Conservation (phyloP, 1,284 basidiomycete genomes). For the Wolfiporia cocos region DNA sequence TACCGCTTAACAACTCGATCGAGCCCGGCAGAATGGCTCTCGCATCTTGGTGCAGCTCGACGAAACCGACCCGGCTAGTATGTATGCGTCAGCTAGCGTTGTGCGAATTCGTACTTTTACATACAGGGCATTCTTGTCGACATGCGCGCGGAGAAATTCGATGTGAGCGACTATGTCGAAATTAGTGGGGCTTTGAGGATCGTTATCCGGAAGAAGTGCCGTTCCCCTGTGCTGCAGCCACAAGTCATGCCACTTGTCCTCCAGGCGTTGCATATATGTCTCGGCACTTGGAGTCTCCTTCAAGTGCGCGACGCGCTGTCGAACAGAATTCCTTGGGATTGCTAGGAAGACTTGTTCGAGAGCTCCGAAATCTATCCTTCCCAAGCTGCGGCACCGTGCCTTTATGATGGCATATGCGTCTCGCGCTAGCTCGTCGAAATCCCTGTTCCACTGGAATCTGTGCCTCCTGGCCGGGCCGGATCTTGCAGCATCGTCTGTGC, state of each 20-base stretch:
- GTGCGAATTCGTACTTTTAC: constrained; percentile 24
- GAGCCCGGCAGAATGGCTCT: constrained; percentile 37
- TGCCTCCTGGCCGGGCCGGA: constrained; percentile 28
- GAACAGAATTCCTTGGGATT: constrained; percentile 60
- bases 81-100: constrained; percentile 8
- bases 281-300: constrained; percentile 61
- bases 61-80: constrained; percentile 50
- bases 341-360: constrained; percentile 76
- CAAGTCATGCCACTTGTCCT: constrained; percentile 75
- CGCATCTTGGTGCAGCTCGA: constrained; percentile 34
- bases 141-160: constrained; percentile 69
- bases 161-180: constrained; percentile 77
- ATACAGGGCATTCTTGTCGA: constrained; percentile 84
- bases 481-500: too few relatives aligned
- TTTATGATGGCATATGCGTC: constrained; percentile 81
- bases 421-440: constrained; percentile 82
- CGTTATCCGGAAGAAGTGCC: constrained; percentile 61
- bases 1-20: constrained; percentile 38
- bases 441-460: constrained; percentile 78
- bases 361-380: constrained; percentile 63
- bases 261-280: constrained; percentile 72
- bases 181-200: constrained; percentile 60
- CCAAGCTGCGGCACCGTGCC: constrained; percentile 60
- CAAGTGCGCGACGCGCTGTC: constrained; percentile 56
- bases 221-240: constrained; percentile 72